phyloP scores from a whole-genome alignment of 805 yeast species.

The Candida chilensis region DNA sequence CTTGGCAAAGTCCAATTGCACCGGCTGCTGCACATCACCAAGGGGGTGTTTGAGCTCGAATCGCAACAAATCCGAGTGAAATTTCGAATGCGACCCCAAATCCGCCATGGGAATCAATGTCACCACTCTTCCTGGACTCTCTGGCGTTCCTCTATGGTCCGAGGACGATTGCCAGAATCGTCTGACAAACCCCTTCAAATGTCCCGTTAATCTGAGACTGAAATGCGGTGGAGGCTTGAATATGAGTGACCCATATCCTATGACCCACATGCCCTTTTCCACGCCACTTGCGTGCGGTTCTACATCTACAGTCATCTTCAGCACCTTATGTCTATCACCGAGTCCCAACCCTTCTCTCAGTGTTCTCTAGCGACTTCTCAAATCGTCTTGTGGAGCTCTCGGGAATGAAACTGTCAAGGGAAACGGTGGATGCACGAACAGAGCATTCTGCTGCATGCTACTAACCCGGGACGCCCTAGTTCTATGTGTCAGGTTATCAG shows the following conservation, averaged over 20 bases:
- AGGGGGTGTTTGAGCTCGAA: constrained; percentile 11
- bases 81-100: constrained; percentile 26
- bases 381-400: too few relatives aligned
- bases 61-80: constrained; percentile 29
- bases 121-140: constrained; percentile 81
- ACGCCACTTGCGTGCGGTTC: constrained; percentile 1
- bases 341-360: too few relatives aligned
- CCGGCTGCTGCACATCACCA: constrained; percentile 6
- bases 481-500: too few relatives aligned
- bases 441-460: too few relatives aligned
- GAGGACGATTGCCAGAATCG: constrained; percentile 88
- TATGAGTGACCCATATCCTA: constrained; percentile 85
- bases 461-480: too few relatives aligned
- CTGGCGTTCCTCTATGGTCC: constrained; percentile 87
- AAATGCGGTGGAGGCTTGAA: constrained; percentile 84
- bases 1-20: constrained; percentile 5
- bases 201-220: constrained; percentile 58
- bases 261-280: constrained; percentile 59
- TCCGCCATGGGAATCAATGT: constrained; percentile 62
- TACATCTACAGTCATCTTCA: constrained; percentile 2
- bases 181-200: constrained; percentile 65
- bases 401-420: too few relatives aligned
- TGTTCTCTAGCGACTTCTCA: too few relatives aligned
- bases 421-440: too few relatives aligned
- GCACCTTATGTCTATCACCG: too few relatives aligned